Percentiles rank a stretch among this genome's conserved stretches.
These are phyloP conservation scores for Scytalidium sp. DNA, from an alignment of 2,329 filamentous ascomycete genomes.

Conservation along the genomic window DNA sequence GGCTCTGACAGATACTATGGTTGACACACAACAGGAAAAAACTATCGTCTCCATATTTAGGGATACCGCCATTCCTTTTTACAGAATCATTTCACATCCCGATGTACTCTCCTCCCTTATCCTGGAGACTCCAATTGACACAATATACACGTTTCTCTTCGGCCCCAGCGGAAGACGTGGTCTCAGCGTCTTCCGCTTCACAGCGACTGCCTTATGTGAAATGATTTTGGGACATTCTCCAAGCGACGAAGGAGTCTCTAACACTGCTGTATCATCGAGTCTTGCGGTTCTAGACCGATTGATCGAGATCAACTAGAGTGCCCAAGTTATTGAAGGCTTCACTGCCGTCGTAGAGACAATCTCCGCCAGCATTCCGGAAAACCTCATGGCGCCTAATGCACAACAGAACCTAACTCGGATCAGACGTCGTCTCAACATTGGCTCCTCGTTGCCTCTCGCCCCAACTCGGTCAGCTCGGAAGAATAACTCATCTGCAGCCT, in stretches of 20 bases:
- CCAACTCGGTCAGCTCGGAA: constrained; percentile 8
- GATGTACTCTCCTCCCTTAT: constrained; percentile 38
- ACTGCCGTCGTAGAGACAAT: constrained; percentile 21
- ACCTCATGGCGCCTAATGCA: constrained; percentile 13
- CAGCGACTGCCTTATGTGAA: constrained; percentile 19
- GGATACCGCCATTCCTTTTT: constrained; percentile 34
- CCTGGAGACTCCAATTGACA: constrained; percentile 37
- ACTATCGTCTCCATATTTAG: constrained; percentile 20
- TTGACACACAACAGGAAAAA: constrained; percentile 11
- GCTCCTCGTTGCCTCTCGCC: constrained; percentile 17
- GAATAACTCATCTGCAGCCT: constrained; percentile 13
- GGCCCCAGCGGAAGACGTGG: constrained; percentile 35
- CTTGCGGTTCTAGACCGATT: constrained; percentile 25
- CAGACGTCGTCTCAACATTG: constrained; percentile 20
- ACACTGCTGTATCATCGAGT: constrained; percentile 19
- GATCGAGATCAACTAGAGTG: constrained; percentile 34
- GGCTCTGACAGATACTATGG: constrained; percentile 14
- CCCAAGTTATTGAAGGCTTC: constrained; percentile 24
- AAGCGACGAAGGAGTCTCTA: constrained; percentile 12
- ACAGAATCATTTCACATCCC: constrained; percentile 36
- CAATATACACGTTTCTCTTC: constrained; percentile 41
- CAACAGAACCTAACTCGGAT: constrained; percentile 20
- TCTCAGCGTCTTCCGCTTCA: constrained; percentile 30
- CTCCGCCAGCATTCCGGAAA: constrained; percentile 18
- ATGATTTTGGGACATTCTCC: constrained; percentile 13